Percentiles rank a stretch among this genome's conserved stretches.
phyloP scores from a whole-genome alignment of 148 eudicot genomes.

The Heliosperma pusillum region DNA sequence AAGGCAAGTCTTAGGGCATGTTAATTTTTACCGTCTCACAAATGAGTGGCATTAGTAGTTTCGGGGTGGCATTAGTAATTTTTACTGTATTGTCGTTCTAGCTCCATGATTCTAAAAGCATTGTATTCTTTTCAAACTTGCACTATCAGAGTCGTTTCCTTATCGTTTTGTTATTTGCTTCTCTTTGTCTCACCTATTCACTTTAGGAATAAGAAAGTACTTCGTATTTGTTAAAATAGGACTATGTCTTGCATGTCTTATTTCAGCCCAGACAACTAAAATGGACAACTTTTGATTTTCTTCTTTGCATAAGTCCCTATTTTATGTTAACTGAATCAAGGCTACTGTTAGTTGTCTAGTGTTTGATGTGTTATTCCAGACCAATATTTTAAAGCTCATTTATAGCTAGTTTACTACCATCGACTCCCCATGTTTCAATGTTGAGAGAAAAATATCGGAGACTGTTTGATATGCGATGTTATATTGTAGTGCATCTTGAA shows the following conservation, averaged over 20 bases:
- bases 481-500: slow-evolving; percentile 1
- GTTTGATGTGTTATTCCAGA: not conserved
- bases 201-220: no score
- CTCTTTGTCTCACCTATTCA: no score
- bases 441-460: not conserved
- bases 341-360: not conserved
- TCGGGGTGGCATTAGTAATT: no score
- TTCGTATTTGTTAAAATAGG: not conserved
- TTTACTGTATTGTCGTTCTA: not conserved
- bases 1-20: no score
- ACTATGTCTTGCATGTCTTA: not conserved
- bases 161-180: not conserved
- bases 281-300: not conserved
- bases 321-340: not conserved
- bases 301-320: no score
- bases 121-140: not conserved
- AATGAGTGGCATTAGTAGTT: no score
- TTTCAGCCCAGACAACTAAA: not conserved
- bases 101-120: not conserved
- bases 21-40: no score
- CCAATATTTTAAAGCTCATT: not conserved
- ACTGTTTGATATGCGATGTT: not conserved
- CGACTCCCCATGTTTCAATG: not conserved
- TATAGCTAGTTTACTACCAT: not conserved
- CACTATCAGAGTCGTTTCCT: not conserved